Percentiles rank a stretch among this genome's conserved stretches.
These are phyloP conservation scores for Lolium multiflorum DNA, from an alignment of 176 grass and related monocot species.

Conservation along the genomic window DNA sequence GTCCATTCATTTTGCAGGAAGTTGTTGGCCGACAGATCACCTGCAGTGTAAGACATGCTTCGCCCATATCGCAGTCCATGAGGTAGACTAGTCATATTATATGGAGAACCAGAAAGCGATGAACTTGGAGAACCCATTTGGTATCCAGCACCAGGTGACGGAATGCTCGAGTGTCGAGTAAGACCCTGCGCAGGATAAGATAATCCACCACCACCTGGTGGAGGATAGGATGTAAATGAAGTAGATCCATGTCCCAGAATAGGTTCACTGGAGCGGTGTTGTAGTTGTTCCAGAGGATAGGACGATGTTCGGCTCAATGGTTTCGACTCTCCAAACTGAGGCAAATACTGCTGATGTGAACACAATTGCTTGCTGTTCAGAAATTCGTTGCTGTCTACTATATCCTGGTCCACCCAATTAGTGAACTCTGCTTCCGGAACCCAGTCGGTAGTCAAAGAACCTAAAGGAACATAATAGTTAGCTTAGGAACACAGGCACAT, in stretches of 20 bases:
- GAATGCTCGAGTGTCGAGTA: slow-evolving; percentile 90
- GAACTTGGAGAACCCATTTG: slow-evolving; percentile 69
- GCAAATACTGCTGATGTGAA: slow-evolving; percentile 55
- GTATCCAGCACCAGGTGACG: slow-evolving; percentile 65
- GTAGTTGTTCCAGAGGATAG: slow-evolving; percentile 69
- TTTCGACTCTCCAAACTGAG: slow-evolving; percentile 61
- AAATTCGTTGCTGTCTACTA: slow-evolving; percentile 57
- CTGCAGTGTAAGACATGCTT: slow-evolving; percentile 66
- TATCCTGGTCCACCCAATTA: slow-evolving; percentile 70
- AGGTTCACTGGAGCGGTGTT: slow-evolving; percentile 78
- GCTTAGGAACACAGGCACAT: background rate
- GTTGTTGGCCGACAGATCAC: slow-evolving; percentile 44
- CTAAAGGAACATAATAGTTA: slow-evolving; percentile 51
- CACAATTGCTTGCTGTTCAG: slow-evolving; percentile 74
- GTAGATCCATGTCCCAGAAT: slow-evolving; percentile 57
- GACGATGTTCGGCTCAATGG: slow-evolving; percentile 86
- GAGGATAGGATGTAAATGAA: slow-evolving; percentile 74
- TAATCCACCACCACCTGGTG: slow-evolving; percentile 41
- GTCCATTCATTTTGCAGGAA: slow-evolving; percentile 48
- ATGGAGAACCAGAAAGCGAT: slow-evolving; percentile 58
- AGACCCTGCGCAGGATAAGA: slow-evolving; percentile 63
- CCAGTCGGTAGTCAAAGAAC: slow-evolving; percentile 87
- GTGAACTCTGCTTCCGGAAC: slow-evolving; percentile 61
- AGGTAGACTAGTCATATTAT: slow-evolving; percentile 64
- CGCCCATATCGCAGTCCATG: slow-evolving; percentile 68